Percentiles rank a stretch among this genome's conserved stretches.
Evolutionary conservation across 257 asterid genomes (phyloP).

Genomic region (Scutellaria minor): DNA sequence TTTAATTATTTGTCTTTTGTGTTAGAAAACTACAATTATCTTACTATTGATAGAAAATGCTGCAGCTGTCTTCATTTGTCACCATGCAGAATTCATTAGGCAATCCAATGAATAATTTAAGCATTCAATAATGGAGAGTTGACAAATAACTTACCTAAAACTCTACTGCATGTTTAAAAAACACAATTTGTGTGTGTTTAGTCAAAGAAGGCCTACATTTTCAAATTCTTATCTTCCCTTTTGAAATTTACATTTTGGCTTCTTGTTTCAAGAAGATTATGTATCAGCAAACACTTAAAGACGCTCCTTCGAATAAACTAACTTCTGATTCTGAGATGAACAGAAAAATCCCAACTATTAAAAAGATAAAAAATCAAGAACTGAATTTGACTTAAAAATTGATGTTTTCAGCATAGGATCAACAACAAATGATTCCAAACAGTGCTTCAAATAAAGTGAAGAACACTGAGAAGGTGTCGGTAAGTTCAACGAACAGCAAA

Average conservation of each 20-base stretch:
- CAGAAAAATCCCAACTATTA: slow-evolving; percentile 29
- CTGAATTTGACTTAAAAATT: neutral
- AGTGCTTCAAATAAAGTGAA: slow-evolving; percentile 1
- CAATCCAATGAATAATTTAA: slow-evolving; percentile 2
- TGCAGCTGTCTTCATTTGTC: slow-evolving; percentile 33
- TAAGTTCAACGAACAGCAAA: neutral
- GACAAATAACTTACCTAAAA: slow-evolving; percentile 4
- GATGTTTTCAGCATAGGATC: neutral
- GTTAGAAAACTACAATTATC: slow-evolving; percentile 28
- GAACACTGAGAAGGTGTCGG: neutral
- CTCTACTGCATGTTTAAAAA: neutral
- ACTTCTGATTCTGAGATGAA: slow-evolving; percentile 6
- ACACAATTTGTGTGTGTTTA: neutral
- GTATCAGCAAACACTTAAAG: slow-evolving; percentile 28
- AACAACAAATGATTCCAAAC: slow-evolving; percentile 8
- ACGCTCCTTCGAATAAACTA: slow-evolving; percentile 37
- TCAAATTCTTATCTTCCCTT: neutral
- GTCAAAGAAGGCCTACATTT: slow-evolving; percentile 26
- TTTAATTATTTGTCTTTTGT: slow-evolving; percentile 13
- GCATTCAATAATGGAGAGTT: slow-evolving; percentile 17
- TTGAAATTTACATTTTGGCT: slow-evolving; percentile 43
- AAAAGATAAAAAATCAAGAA: slow-evolving; percentile 10
- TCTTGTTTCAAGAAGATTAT: slow-evolving; percentile 34
- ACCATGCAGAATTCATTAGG: slow-evolving; percentile 3
- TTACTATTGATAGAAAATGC: neutral